Evolutionary conservation across 148 eudicot genomes (phyloP).

Genomic region (Polygonum maritimum): DNA sequence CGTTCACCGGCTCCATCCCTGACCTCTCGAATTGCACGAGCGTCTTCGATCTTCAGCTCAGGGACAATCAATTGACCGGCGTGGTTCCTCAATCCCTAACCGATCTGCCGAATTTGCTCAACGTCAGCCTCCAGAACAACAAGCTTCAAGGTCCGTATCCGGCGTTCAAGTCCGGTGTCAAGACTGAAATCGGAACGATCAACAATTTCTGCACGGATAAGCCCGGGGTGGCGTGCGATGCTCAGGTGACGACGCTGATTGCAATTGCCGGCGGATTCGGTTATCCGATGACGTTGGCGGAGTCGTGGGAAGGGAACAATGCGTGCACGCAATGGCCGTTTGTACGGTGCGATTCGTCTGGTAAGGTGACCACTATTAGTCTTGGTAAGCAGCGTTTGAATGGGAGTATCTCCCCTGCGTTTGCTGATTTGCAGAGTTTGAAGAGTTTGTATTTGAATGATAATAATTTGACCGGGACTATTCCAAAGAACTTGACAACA

Average conservation of each 20-base stretch:
- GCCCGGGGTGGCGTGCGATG: constrained; percentile 55
- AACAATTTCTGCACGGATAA: constrained; percentile 40
- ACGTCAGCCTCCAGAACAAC: constrained; percentile 37
- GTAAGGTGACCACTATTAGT: constrained; percentile 30
- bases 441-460: constrained; percentile 29
- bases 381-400: constrained; percentile 32
- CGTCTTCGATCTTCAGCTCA: constrained; percentile 39
- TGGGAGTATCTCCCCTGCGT: constrained; percentile 54
- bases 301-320: constrained; percentile 54
- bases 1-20: constrained; percentile 41
- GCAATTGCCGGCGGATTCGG: constrained; percentile 36
- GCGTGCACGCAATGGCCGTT: constrained; percentile 47
- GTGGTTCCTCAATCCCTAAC: constrained; percentile 30
- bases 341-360: constrained; percentile 29
- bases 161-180: constrained; percentile 21
- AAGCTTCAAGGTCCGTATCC: constrained; percentile 49
- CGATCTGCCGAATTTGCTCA: constrained; percentile 19
- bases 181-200: constrained; percentile 18
- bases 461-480: constrained; percentile 42
- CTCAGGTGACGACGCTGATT: constrained; percentile 47
- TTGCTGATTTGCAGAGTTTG: constrained; percentile 39
- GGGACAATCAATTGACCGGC: constrained; percentile 51
- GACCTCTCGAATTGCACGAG: constrained; percentile 30
- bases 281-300: constrained; percentile 43
- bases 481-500: constrained; percentile 38